Evolutionary conservation across 2,329 filamentous ascomycete genomes (phyloP), one percentile per base, ranked within the genome.

Genomic region (Aspergillus fructus): DNA sequence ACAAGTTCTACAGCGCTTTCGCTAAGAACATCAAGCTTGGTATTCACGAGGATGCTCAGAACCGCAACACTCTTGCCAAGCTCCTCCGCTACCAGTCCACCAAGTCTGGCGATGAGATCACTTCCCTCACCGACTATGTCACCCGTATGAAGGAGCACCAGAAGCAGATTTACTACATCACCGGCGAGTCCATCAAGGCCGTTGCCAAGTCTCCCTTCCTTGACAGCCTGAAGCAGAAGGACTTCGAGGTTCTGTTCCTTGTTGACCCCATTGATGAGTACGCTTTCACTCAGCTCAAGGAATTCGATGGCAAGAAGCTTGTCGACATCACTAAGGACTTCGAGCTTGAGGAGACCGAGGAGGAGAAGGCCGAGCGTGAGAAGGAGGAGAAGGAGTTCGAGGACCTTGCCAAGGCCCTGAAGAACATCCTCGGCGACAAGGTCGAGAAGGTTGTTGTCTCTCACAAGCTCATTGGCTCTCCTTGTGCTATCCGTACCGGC

Each of bases 131-230:
- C 62, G 94, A 99, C 89, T 99, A 99, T 81, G 85, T 97, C 78
- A 97, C 94, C 68, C 94, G 94, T 82, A 99, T 99, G 94, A 89
- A 91, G 60, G 93, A 97, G 86, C 93, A 97, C 86, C 94, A 99
- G 89, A 97, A 97, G 89, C 93, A 99, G 83, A 92, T 99, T 82
- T 99, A 99, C 89, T 99, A 97, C 91, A 99, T 99, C 86, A 99
- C 94, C 64, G 94, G 94, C 83, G 94, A 99, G 88, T 96, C 93
- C 58, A 88, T 96, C 83, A 97, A 97, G 88, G 94, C 94, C 68
- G 94, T 99, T 68, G 82, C 89, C 79, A 96, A 96, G 86, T 99
- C 94, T 69, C 94, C 94, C 72, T 99, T 99, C 93, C 87, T 99
- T 66, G 94, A 99, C 78, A 87, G 93, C 57, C 91, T 99, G 79